Evolutionary conservation across 139 green algal genomes (phyloP).

Genomic region (Chlamydomonas urium): DNA sequence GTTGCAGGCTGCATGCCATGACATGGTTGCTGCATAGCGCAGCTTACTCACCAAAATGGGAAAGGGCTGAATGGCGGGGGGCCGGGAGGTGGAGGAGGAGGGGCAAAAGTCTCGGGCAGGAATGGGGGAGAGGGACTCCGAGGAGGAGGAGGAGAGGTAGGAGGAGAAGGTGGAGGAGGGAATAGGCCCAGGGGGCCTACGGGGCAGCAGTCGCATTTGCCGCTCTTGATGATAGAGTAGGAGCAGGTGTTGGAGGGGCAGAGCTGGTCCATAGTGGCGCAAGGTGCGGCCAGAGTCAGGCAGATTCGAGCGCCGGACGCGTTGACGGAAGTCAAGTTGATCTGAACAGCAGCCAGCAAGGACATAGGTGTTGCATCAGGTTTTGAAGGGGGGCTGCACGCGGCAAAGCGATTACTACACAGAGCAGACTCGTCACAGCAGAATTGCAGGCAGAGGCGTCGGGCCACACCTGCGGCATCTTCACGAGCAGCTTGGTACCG

Average conservation of each 20-base stretch:
- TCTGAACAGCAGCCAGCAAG: conserved; percentile 8
- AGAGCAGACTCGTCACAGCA: background rate
- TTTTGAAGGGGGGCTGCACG: conserved; percentile 4
- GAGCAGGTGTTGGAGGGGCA: conserved; percentile 19
- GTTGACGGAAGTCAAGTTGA: conserved; percentile 23
- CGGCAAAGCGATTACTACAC: background rate
- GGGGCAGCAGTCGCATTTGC: conserved; percentile 30
- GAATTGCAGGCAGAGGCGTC: background rate
- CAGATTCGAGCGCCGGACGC: conserved; percentile 20
- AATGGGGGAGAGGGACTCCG: background rate
- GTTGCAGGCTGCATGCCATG: too few species aligned
- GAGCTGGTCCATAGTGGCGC: conserved; percentile 2
- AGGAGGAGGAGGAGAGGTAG: background rate
- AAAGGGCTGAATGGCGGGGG: conserved; percentile 7
- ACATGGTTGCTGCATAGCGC: too few species aligned
- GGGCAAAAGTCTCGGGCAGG: background rate
- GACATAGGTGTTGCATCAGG: too few species aligned
- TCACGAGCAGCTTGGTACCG: too few species aligned
- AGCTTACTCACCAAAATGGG: too few species aligned
- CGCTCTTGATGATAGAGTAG: conserved; percentile 20
- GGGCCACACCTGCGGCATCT: too few species aligned
- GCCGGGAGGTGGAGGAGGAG: conserved; percentile 3
- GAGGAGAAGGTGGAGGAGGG: conserved; percentile 17
- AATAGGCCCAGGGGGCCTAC: conserved; percentile 11
- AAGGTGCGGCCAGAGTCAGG: background rate